Evolutionary conservation across 805 yeast species (phyloP), one percentile per base, ranked within the genome.

Genomic region (Sugiyamaella marilandica): DNA sequence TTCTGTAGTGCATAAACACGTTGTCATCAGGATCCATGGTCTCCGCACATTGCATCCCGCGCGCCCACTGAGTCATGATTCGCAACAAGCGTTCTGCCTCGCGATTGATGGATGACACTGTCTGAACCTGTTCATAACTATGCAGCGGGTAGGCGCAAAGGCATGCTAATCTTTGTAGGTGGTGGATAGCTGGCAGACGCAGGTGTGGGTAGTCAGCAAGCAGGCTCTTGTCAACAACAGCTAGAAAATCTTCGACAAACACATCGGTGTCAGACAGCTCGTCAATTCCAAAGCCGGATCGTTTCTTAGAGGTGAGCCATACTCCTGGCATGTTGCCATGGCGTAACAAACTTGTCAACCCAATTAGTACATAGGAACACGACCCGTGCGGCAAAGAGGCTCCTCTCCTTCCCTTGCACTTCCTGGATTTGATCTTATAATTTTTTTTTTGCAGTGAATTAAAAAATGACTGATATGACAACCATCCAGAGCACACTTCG

Each of bases 401-500:
- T 13, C 8, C 37, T 10, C 9, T 4, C 16, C 8, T 10, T 10
- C 9, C 4, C 16, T 34, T 8, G 37, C 16, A 34, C n/a, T 24
- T 24, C 29, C 29, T 7, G 29, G 7, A 24, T 24, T 24, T 24
- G 29, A 24, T 34, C 9, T 34, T 24, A 5, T 24, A 7, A 24
- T 34, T 34, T 34, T 34, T 34, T 34, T 34, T n/a, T 7, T 24
- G 7, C 7, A 5, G 29, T 24, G 7, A 5, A 24, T 24, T 24
- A 24, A 7, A n/a, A 5, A n/a, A 39, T 39, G 43, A 24, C 19
- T 19, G 47, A 44, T 13, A 13, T 47, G 5, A 34, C 26, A 13
- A 9, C 39, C 36, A 49, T 57, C 57, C 60, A 55, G 55, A 50
- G 55, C 32, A 54, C 57, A 46, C 61, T 69, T 43, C 57, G 60